Evolutionary conservation across 2,329 filamentous ascomycete species (phyloP).

Genomic region (Neopestalotiopsis sp.): DNA sequence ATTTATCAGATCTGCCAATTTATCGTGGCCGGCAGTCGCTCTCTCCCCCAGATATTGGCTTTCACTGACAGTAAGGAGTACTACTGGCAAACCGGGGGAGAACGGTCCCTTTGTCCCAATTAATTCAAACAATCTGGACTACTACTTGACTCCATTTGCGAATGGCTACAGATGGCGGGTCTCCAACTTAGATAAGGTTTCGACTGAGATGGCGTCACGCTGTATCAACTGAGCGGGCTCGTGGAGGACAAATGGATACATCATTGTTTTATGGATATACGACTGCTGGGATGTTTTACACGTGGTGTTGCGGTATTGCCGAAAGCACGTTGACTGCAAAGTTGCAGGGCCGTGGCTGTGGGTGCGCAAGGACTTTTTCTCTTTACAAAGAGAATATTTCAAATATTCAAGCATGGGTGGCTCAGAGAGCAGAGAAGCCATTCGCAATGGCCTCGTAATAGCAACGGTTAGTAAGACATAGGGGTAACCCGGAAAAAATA

Average conservation of each 20-base stretch:
- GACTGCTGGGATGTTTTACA: neutral
- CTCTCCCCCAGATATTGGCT: neutral
- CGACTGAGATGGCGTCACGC: neutral
- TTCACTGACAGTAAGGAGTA: neutral
- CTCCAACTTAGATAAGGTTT: neutral
- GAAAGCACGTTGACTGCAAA: neutral
- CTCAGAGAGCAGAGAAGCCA: neutral
- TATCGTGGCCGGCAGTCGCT: neutral
- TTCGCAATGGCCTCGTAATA: neutral
- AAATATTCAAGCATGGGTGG: neutral
- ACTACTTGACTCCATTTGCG: neutral
- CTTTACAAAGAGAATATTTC: neutral
- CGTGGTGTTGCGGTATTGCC: neutral
- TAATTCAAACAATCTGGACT: neutral
- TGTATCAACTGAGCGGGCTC: neutral
- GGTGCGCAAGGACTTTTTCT: neutral
- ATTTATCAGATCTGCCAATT: neutral
- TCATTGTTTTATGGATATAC: neutral
- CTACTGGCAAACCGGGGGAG: neutral
- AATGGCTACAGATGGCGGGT: neutral
- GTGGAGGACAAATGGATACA: neutral
- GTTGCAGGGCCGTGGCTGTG: neutral
- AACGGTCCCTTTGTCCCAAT: conserved; percentile 1
- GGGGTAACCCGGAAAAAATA: neutral
- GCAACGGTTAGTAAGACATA: neutral